These are phyloP conservation scores for Tylopilus sp. DNA, from an alignment of 1,284 basidiomycete species.

Conservation along the genomic window DNA sequence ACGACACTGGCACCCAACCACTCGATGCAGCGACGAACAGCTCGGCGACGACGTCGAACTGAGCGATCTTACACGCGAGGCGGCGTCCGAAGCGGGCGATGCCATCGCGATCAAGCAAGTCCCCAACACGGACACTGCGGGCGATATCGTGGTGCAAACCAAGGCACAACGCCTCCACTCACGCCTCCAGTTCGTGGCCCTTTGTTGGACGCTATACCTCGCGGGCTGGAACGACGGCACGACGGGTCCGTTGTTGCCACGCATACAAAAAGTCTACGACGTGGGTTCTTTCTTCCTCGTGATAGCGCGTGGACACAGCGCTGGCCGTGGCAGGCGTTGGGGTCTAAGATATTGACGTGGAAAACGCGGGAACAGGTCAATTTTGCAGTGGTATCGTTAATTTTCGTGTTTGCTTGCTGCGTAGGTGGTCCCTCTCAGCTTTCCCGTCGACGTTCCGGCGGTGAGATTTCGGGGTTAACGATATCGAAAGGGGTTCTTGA, in stretches of 20 bases:
- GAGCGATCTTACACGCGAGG: constrained; percentile 8
- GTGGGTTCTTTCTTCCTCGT: constrained; percentile 13
- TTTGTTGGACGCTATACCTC: constrained; percentile 32
- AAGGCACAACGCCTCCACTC: constrained; percentile 22
- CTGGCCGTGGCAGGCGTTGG: no score
- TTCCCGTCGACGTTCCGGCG: background rate
- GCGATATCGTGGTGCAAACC: constrained; percentile 6
- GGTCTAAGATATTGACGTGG: background rate
- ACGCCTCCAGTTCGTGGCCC: constrained; percentile 26
- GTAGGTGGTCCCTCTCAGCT: constrained; percentile 16
- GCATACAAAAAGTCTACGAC: constrained; percentile 31
- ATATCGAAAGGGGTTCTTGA: constrained; percentile 27
- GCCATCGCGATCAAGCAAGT: background rate
- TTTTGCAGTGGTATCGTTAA: constrained; percentile 30
- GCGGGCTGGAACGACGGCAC: constrained; percentile 33
- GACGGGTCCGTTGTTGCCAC: constrained; percentile 32
- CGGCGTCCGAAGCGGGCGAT: background rate
- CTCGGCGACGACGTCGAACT: constrained; percentile 10
- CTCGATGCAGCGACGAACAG: constrained; percentile 4
- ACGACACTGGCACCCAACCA: constrained; percentile 2
- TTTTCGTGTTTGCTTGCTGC: constrained; percentile 32
- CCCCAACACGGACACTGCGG: background rate
- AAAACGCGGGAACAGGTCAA: constrained; percentile 18
- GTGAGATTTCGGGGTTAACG: constrained; percentile 5
- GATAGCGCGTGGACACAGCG: no score